Percentiles rank a stretch among this genome's conserved stretches.
Evolutionary conservation across 768 basidiomycete genomes (phyloP).

Genomic region (Rhizopogon sp.): DNA sequence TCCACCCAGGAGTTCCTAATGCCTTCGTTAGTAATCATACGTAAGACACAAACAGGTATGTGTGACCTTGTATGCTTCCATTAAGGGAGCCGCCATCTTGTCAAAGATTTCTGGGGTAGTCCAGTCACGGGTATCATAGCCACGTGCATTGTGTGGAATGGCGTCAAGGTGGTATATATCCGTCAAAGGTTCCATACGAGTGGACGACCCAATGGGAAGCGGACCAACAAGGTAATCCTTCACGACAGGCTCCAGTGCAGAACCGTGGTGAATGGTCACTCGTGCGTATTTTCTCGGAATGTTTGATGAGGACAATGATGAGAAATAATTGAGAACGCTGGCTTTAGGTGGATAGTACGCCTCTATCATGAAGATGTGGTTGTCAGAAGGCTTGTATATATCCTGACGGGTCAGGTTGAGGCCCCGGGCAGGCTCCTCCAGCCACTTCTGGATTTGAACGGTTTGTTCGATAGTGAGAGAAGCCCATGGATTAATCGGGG

Average conservation of each 20-base stretch:
- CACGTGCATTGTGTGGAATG: slow-evolving; percentile 53
- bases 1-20: slow-evolving; percentile 46
- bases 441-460: slow-evolving; percentile 39
- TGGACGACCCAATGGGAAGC: slow-evolving; percentile 38
- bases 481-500: slow-evolving; percentile 46
- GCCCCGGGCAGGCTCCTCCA: slow-evolving; percentile 32
- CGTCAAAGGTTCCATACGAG: slow-evolving; percentile 36
- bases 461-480: slow-evolving; percentile 43
- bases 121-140: slow-evolving; percentile 26
- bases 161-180: slow-evolving; percentile 49
- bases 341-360: slow-evolving; percentile 43
- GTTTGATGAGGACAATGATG: slow-evolving; percentile 19
- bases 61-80: slow-evolving; percentile 38
- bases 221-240: slow-evolving; percentile 57
- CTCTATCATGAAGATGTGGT: slow-evolving; percentile 48
- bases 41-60: not conserved
- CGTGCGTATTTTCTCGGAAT: slow-evolving; percentile 39
- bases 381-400: slow-evolving; percentile 36
- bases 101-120: slow-evolving; percentile 22
- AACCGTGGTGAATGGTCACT: slow-evolving; percentile 49
- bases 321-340: slow-evolving; percentile 42
- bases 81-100: slow-evolving; percentile 30
- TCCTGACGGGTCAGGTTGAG: slow-evolving; percentile 44
- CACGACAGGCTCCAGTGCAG: slow-evolving; percentile 34
- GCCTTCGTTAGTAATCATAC: not conserved